Conservation (phyloP, 2,329 filamentous ascomycete genomes). For the Trichoderma atroviride region DNA sequence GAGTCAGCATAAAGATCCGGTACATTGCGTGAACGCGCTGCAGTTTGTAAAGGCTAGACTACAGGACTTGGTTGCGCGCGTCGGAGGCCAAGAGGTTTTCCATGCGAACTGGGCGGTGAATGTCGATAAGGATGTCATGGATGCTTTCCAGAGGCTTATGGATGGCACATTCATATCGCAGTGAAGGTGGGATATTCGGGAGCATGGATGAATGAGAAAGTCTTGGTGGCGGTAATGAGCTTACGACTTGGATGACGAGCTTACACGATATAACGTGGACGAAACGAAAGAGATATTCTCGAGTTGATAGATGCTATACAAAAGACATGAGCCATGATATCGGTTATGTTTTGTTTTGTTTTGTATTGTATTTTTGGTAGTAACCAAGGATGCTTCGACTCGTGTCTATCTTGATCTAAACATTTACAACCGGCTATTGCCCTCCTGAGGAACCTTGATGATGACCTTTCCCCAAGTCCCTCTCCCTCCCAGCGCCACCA, state of each 20-base stretch:
- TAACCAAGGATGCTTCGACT: not conserved
- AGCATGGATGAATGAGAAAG: not conserved
- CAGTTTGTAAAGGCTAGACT: conserved; percentile 66
- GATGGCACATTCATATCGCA: conserved; percentile 31
- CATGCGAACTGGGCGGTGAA: conserved; percentile 70
- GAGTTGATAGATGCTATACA: not conserved
- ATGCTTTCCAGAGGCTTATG: conserved; percentile 55
- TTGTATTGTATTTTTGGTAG: not conserved
- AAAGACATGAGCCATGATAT: not conserved
- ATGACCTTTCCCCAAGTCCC: conserved; percentile 97
- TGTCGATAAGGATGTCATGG: conserved; percentile 72
- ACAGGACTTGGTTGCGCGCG: conserved; percentile 57
- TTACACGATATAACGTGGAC: not conserved
- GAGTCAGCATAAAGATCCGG: conserved; percentile 62
- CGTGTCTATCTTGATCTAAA: not conserved
- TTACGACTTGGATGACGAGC: conserved; percentile 21
- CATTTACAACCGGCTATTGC: conserved; percentile 57
- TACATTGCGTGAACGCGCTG: conserved; percentile 67
- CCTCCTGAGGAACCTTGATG: conserved; percentile 75
- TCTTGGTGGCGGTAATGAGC: conserved; percentile 8
- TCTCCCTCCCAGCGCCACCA: conserved; percentile 75
- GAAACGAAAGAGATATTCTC: not conserved
- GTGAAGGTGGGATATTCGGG: not conserved
- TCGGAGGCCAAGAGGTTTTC: conserved; percentile 68
- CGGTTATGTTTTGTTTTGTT: not conserved